A percentile compares a stretch with the other conserved stretches of the same genome.
Evolutionary conservation across 768 basidiomycete genomes (phyloP).

Genomic region (Collybiopsis luxurians): DNA sequence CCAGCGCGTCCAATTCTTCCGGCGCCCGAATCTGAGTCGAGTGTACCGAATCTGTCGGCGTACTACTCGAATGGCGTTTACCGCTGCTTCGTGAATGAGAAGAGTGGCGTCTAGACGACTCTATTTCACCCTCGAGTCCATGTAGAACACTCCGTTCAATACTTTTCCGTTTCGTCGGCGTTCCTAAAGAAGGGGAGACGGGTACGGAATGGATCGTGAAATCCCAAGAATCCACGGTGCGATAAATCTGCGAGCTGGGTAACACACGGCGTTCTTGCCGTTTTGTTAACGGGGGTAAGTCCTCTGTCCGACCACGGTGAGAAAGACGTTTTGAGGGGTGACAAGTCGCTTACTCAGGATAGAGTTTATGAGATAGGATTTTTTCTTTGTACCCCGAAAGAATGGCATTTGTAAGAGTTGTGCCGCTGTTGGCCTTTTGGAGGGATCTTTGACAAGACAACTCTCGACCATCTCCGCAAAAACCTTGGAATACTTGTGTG

Average conservation of each 20-base stretch:
- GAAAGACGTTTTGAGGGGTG: not conserved
- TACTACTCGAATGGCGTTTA: not conserved
- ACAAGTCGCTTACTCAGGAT: conserved; percentile 53
- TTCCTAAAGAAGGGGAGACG: not conserved
- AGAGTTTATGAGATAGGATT: conserved; percentile 70
- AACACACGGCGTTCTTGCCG: conserved; percentile 67
- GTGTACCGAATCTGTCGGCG: not conserved
- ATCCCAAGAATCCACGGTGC: conserved; percentile 80
- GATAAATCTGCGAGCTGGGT: conserved; percentile 32
- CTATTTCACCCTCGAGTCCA: conserved; percentile 29
- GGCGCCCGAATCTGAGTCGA: not conserved
- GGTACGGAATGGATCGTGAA: conserved; percentile 50
- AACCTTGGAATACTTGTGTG: conserved; percentile 70
- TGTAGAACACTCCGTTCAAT: conserved; percentile 8
- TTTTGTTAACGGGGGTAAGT: conserved; percentile 67
- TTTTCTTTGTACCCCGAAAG: conserved; percentile 78
- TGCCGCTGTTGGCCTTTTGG: conserved; percentile 74
- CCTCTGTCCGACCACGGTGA: conserved; percentile 33
- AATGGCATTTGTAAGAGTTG: conserved; percentile 77
- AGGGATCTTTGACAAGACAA: conserved; percentile 85
- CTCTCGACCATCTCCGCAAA: conserved; percentile 83
- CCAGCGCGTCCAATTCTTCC: not conserved
- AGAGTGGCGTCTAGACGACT: conserved; percentile 4
- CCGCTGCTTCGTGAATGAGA: not conserved
- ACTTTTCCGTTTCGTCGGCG: not conserved